These are phyloP conservation scores for Sparassis latifolia DNA, from an alignment of 1,284 basidiomycete species.

Conservation along the genomic window DNA sequence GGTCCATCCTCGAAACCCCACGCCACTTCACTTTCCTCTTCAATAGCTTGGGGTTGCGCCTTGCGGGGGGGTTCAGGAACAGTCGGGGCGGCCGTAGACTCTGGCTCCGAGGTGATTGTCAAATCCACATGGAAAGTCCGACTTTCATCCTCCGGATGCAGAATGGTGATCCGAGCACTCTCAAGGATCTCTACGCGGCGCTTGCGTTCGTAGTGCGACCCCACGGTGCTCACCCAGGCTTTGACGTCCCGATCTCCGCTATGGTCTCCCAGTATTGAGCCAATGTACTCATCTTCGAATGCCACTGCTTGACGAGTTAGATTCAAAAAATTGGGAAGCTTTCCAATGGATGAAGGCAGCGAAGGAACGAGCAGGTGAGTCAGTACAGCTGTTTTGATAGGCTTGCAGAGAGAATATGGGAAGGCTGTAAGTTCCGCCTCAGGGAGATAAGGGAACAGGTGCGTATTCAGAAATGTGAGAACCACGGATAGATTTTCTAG, in stretches of 20 bases:
- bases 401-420: constrained; percentile 47
- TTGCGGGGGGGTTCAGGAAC: neutral
- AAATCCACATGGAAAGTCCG: constrained; percentile 32
- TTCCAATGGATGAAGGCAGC: constrained; percentile 54
- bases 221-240: constrained; percentile 56
- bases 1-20: constrained; percentile 27
- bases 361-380: constrained; percentile 58
- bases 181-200: constrained; percentile 60
- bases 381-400: constrained; percentile 53
- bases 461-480: constrained; percentile 48
- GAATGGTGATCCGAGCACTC: constrained; percentile 41
- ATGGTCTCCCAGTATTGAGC: constrained; percentile 44
- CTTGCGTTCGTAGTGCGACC: constrained; percentile 68
- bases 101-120: constrained; percentile 9
- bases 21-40: constrained; percentile 27
- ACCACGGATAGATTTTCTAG: constrained; percentile 48
- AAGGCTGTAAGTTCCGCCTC: constrained; percentile 35
- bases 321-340: constrained; percentile 56
- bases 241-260: constrained; percentile 45
- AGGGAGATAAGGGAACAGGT: constrained; percentile 54
- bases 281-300: constrained; percentile 55
- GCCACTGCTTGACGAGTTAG: constrained; percentile 46
- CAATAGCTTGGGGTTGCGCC: constrained; percentile 8
- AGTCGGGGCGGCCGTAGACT: constrained; percentile 1
- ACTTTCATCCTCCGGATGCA: constrained; percentile 24